These are phyloP conservation scores for Suillus alpinus DNA, from an alignment of 768 basidiomycete species.

Conservation along the genomic window DNA sequence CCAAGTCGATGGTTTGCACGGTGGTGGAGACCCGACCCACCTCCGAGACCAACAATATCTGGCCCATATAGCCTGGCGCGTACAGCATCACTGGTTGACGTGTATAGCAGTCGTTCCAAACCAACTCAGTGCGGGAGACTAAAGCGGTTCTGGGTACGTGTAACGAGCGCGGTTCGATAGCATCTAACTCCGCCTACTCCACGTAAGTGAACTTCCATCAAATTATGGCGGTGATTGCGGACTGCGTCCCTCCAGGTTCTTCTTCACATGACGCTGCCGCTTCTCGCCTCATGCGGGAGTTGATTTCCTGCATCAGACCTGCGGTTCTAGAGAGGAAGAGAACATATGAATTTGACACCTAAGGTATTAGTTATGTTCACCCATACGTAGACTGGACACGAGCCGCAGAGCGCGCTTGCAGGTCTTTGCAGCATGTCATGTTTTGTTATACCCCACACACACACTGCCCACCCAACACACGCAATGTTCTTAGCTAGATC, in stretches of 20 bases:
- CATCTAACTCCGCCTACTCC: not conserved
- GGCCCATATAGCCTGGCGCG: conserved; percentile 30
- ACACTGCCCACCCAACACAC: conserved; percentile 11
- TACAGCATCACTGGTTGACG: conserved; percentile 31
- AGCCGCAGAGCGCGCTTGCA: conserved; percentile 1
- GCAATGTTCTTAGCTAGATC: conserved; percentile 3
- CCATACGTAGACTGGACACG: not conserved
- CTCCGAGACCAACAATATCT: conserved; percentile 28
- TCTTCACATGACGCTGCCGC: not conserved
- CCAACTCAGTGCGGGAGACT: conserved; percentile 23
- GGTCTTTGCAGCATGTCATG: conserved; percentile 14
- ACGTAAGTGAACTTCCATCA: not conserved
- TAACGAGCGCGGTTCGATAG: conserved; percentile 21
- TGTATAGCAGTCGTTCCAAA: conserved; percentile 12
- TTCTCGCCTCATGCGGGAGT: not conserved
- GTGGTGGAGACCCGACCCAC: conserved; percentile 25
- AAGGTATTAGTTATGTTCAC: not conserved
- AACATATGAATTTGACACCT: not conserved
- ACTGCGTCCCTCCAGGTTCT: not conserved
- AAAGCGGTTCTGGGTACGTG: conserved; percentile 25
- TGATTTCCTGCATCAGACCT: not conserved
- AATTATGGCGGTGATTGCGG: not conserved
- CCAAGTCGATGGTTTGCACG: conserved; percentile 22
- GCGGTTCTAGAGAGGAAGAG: not conserved
- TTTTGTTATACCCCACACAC: conserved; percentile 13